Evolutionary conservation across 164 flowering plant genomes (phyloP), one percentile per base, ranked within the genome.

Genomic region (Buxus sempervirens): DNA sequence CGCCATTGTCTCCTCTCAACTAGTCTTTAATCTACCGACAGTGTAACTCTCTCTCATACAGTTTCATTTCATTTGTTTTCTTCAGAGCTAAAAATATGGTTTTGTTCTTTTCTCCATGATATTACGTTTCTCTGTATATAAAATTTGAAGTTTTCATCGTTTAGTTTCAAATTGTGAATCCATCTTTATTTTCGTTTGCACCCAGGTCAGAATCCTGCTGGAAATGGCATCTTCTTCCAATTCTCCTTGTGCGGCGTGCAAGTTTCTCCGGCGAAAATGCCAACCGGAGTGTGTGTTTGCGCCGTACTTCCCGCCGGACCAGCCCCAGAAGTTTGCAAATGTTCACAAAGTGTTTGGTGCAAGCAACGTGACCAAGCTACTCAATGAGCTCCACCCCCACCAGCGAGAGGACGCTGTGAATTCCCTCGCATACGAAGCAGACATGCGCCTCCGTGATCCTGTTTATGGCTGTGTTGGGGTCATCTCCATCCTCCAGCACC

Each of bases 391-490:
- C 21, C 93, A 82, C 73, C 90, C 97, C 2, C 80, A 83, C 59
- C 95, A 89, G 83, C 82, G 97, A 0, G 97, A 91, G 63, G 97
- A 91, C 63, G 97, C 97, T 2, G 97, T 91, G 18, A 91, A 87
- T 69, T 90, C 97, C 15, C 82, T 90, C 1, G 97, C 97, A 0
- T 90, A 88, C 49, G 95, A 91, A 77, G 97, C 97, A 3, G 95
- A 91, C 51, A 86, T 85, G 90, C 86, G 97, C 8, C 87, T 91
- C 48, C 85, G 93, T 0, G 97, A 91, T 76, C 97, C 97, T 3
- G 97, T 91, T 22, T 91, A 91, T 71, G 97, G 97, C 71, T 91
- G 97, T 69, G 97, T 89, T 2, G 95, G 97, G 5, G 91, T 91
- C 61, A 91, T 91, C 63, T 91, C 94, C 18, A 82, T 91, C 58